Evolutionary conservation across 1,139 yeast genomes (phyloP).

Genomic region (Sugiyamaella paludigena): DNA sequence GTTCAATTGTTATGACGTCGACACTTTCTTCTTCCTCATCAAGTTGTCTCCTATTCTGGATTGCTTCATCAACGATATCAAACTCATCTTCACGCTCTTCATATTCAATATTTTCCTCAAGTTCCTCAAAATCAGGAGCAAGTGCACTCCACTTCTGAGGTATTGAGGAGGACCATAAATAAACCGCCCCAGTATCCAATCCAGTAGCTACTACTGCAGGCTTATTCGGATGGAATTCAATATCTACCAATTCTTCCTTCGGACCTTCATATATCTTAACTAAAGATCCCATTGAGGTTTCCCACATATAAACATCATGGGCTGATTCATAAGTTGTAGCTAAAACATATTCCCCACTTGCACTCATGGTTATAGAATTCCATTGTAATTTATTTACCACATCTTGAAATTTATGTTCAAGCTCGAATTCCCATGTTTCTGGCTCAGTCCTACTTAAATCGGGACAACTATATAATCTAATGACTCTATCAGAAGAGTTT

Average conservation of each 20-base stretch:
- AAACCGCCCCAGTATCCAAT: constrained; percentile 77
- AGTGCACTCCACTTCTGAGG: constrained; percentile 97
- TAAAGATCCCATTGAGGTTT: constrained; percentile 79
- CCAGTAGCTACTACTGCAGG: constrained; percentile 88
- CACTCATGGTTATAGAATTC: constrained; percentile 76
- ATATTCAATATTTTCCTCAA: constrained; percentile 88
- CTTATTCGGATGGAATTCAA: constrained; percentile 71
- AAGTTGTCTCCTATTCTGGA: constrained; percentile 54
- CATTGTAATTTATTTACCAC: constrained; percentile 86
- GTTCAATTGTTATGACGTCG: constrained; percentile 65
- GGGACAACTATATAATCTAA: constrained; percentile 64
- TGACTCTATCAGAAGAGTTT: constrained; percentile 79
- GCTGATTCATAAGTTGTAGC: constrained; percentile 88
- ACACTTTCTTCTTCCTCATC: constrained; percentile 71
- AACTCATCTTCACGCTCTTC: constrained; percentile 90
- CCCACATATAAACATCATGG: constrained; percentile 93
- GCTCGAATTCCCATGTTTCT: constrained; percentile 55
- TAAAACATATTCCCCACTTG: constrained; percentile 76
- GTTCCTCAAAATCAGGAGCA: constrained; percentile 95
- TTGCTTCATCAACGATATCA: constrained; percentile 71
- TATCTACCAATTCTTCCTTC: constrained; percentile 76
- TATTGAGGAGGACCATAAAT: constrained; percentile 76
- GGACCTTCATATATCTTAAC: constrained; percentile 91
- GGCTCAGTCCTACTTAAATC: constrained; percentile 37
- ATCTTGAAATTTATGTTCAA: constrained; percentile 85